Evolutionary conservation across 2,329 filamentous ascomycete genomes (phyloP).

Genomic region (Paramyrothecium sp.): DNA sequence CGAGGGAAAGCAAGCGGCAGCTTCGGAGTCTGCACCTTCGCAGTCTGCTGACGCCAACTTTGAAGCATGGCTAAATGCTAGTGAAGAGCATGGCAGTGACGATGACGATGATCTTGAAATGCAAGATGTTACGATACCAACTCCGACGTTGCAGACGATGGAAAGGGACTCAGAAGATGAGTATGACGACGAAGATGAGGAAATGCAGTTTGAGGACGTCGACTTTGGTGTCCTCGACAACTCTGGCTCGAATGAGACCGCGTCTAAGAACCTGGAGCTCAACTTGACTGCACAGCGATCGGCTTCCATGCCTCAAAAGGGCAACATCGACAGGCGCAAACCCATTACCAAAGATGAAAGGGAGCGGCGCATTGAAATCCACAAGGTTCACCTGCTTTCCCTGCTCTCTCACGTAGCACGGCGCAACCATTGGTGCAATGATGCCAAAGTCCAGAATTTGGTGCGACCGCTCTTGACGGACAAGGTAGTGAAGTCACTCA

Average conservation of each 20-base stretch:
- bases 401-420: slow-evolving; percentile 74
- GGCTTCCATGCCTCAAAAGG: slow-evolving; percentile 26
- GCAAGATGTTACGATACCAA: slow-evolving; percentile 48
- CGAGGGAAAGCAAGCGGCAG: background rate
- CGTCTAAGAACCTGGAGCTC: slow-evolving; percentile 43
- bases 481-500: slow-evolving; percentile 65
- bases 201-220: slow-evolving; percentile 48
- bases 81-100: slow-evolving; percentile 13
- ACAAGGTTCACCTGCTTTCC: slow-evolving; percentile 83
- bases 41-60: background rate
- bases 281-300: slow-evolving; percentile 49
- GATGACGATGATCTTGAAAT: slow-evolving; percentile 43
- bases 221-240: slow-evolving; percentile 34
- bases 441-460: slow-evolving; percentile 63
- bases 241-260: slow-evolving; percentile 15
- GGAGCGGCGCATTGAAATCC: slow-evolving; percentile 66
- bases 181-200: slow-evolving; percentile 38
- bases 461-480: slow-evolving; percentile 64
- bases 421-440: slow-evolving; percentile 89
- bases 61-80: background rate
- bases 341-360: slow-evolving; percentile 54
- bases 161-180: slow-evolving; percentile 47
- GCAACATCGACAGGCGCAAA: slow-evolving; percentile 42
- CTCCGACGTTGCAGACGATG: slow-evolving; percentile 50
- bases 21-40: slow-evolving; percentile 1